Base-by-base conservation (phyloP, 192 early-diverging fungal species). In the Linnemannia hyalina region DNA sequence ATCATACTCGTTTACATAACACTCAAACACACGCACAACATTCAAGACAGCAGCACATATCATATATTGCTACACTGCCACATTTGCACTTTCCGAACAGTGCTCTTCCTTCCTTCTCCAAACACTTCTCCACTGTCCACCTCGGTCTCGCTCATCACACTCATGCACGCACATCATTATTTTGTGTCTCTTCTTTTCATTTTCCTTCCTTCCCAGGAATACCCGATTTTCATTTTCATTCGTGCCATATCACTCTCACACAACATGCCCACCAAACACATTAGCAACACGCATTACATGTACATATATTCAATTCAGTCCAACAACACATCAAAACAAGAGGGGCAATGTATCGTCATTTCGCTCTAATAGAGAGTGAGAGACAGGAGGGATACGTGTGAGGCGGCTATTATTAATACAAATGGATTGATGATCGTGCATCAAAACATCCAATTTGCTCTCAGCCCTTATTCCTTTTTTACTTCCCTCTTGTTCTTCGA, bases 31-130 rank as follows among this genome's bases (percentile, higher is more conserved):
- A 44, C 42, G 4, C 38, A 46, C 9, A 46, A 52, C 15, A 4
- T 18, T 52, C 49, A 52, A 52, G 49, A 52, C 49, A 52, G 9
- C 13, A 46, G 3, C 49, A 52, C 49, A 52, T 52, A 18, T 18
- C n/a, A 6, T 23, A 29, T 3, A 32, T 26, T 60, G n/a, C 60
- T 1, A 32, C 60, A 29, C 60, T 65, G 60, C 38, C 69, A 70
- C 46, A 73, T 73, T 73, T 49, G 72, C 47, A 46, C 72, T 26
- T 42, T 32, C 72, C 41, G 42, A 73, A 73, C 23, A 13, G n/a
- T 20, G 72, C 72, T 73, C 26, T 73, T 26, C 15, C 41, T 73
- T 29, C 20, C 55, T 32, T n/a, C 4, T 49, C n/a, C 40, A 38
- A 52, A 20, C 36, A 23, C 40, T 44, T 76, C 23, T 63, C 38